Base-by-base conservation (phyloP, 257 asterid species). In the Datura wrightii region DNA sequence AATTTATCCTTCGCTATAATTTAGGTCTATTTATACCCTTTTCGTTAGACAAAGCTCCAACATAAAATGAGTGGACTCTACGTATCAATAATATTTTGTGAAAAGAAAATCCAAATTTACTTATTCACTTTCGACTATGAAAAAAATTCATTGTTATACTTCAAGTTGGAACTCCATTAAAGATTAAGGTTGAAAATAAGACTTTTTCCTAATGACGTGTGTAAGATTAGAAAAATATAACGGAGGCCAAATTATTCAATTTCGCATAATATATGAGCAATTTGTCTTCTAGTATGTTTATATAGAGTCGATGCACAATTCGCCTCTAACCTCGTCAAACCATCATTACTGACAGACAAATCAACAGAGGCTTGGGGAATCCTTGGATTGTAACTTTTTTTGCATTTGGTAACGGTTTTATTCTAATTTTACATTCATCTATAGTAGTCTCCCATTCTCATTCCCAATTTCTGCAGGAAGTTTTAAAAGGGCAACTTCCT, bases 401-500 rank as follows among this genome's bases (percentile, higher is more conserved):
- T 83, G 88, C 85, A 88, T 95, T 95, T 13, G 98, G 98, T 86
- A 97, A 86, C 65, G 98, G 94, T 86, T 91, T 87, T 90, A 97
- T 97, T 91, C 98, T 91, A 90, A 97, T 97, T 88, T 97, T 94
- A 69, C 98, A 96, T 86, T 97, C 99, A 88, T 93, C 97, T 83
- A 94, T 93, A 80, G 91, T 88, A 60, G 98, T 94, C 87, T 94
- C 99, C 99, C 99, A 91, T 97, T 94, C 90, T 95, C 98, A 92
- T 95, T 98, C 83, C 99, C 99, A 85, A 97, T 98, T 89, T 97
- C 99, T 50, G 97, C 96, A 71, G 99, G 99, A 82, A 97, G 98
- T 89, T 95, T 97, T 46, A 91, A 86, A 66, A 89, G 84, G 79
- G 97, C 98, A 65, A 93, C 85, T 87, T 90, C 94, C 91, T 95